Percentiles rank a stretch among this genome's conserved stretches.
Evolutionary conservation across 371 early-diverging fungal genomes (phyloP).

Genomic region (Cokeromyces recurvatus): DNA sequence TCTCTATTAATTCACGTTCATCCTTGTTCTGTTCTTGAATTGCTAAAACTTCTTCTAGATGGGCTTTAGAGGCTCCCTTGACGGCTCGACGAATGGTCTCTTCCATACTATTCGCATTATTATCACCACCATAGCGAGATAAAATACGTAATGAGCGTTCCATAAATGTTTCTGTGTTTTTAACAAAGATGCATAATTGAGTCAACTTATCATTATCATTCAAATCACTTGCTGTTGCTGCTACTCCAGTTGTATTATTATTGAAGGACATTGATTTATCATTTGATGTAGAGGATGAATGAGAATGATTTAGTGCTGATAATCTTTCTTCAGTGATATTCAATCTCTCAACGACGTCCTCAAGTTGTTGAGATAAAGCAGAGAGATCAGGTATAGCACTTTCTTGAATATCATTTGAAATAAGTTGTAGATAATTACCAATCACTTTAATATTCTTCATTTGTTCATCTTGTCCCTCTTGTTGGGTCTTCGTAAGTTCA

Average conservation of each 20-base stretch:
- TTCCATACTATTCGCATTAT: slow-evolving; percentile 33
- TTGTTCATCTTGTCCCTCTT: slow-evolving; percentile 27
- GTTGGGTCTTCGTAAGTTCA: slow-evolving; percentile 16
- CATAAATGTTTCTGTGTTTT: slow-evolving; percentile 36
- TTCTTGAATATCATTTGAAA: slow-evolving; percentile 32
- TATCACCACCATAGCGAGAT: slow-evolving; percentile 26
- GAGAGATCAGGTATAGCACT: slow-evolving; percentile 33
- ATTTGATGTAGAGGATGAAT: background rate
- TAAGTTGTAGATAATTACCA: slow-evolving; percentile 32
- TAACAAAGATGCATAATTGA: slow-evolving; percentile 26
- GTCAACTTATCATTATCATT: slow-evolving; percentile 16
- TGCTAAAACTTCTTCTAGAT: slow-evolving; percentile 21
- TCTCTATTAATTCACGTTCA: slow-evolving; percentile 24
- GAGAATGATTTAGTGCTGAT: slow-evolving; percentile 1
- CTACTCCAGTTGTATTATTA: background rate
- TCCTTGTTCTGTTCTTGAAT: slow-evolving; percentile 22
- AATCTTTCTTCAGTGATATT: slow-evolving; percentile 15
- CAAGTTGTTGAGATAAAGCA: slow-evolving; percentile 27
- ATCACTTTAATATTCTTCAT: slow-evolving; percentile 32
- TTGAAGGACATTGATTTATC: background rate
- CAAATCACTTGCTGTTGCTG: background rate
- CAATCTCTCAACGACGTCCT: slow-evolving; percentile 28
- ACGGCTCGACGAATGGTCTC: slow-evolving; percentile 41
- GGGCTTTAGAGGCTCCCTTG: slow-evolving; percentile 36
- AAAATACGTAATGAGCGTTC: slow-evolving; percentile 32